Evolutionary conservation across 768 basidiomycete species (phyloP).

Genomic region (Cubamyces lactineus): DNA sequence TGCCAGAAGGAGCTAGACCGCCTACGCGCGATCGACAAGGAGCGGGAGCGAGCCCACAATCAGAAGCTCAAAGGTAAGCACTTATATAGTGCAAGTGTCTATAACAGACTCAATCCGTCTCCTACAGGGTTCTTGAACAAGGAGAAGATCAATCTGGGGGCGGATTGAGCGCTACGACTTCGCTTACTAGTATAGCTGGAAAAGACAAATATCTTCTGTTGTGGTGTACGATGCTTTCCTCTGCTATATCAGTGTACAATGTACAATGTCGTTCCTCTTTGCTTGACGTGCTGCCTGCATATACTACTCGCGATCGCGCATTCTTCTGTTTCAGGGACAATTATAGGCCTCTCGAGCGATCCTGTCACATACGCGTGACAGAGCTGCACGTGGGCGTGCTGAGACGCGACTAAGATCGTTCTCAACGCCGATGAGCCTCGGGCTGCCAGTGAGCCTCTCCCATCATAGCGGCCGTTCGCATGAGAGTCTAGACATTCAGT

Average conservation of each 20-base stretch:
- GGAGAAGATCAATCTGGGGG: slow-evolving; percentile 19
- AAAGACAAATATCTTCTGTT: neutral
- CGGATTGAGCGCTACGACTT: neutral
- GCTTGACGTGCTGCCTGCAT: neutral
- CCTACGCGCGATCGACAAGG: slow-evolving; percentile 64
- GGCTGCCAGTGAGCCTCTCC: too few species aligned
- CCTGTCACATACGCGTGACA: slow-evolving; percentile 15
- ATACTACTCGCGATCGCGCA: neutral
- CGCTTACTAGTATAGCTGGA: too few species aligned
- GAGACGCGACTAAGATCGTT: slow-evolving; percentile 3
- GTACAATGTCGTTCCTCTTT: neutral
- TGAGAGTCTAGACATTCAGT: too few species aligned
- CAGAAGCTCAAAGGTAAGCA: slow-evolving; percentile 72
- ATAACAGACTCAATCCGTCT: neutral
- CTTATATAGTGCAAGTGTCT: neutral
- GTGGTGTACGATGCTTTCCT: slow-evolving; percentile 17
- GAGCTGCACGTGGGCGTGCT: slow-evolving; percentile 8
- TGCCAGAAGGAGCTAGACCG: slow-evolving; percentile 63
- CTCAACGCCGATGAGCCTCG: neutral
- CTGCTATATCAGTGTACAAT: neutral
- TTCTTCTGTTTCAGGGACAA: neutral
- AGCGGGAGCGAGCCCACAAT: slow-evolving; percentile 64
- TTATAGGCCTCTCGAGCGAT: neutral
- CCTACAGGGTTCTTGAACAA: slow-evolving; percentile 54
- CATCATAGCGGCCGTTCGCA: too few species aligned